Evolutionary conservation across 352 stramenopile species (phyloP), one percentile per base, ranked within the genome.

Genomic region (Hyphochytrium catenoides): DNA sequence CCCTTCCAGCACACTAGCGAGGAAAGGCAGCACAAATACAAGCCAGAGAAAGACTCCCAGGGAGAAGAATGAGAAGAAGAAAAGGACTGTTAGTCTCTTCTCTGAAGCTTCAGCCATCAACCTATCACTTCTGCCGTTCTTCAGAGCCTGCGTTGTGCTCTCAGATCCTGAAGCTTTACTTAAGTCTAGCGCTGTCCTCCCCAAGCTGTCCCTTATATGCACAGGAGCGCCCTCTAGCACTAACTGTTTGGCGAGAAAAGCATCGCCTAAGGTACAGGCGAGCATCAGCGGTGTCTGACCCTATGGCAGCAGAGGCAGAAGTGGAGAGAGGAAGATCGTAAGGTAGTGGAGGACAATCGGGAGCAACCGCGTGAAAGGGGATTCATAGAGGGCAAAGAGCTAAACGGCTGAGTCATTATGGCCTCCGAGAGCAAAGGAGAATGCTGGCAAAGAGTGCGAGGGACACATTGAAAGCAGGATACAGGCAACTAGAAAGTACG

Each of bases 231-330:
- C 67, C 59, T 82, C 67, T 7, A 82, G 47, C 12, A 82, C 67
- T 4, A 82, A 57, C 36, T 82, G 67, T 48, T 82, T 82, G 17
- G 63, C 58, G 12, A 82, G 43, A 32, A 78, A 82, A 0, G 67
- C 50, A 34, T 82, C 67, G 18, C 66, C 66, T 0, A 82, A 38
- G n/a, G 67, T 65, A 19, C 54, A 61, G 8, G 67, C 67, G 33
- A 82, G 76, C 67, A 82, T 82, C 3, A 82, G 46, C 17, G 67
- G 48, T 18, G 67, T 82, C 37, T 82, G 67, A 14, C 60, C 49
- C 48, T n/a, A n/a, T n/a, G n/a, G n/a, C n/a, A n/a, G n/a, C n/a
- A n/a, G n/a, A n/a, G n/a, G n/a, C n/a, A n/a, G n/a, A n/a, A n/a
- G n/a, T n/a, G n/a, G n/a, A n/a, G n/a, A n/a, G n/a, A n/a, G n/a